Percentiles rank a stretch among this genome's conserved stretches.
Conservation (phyloP, 2,329 filamentous ascomycete genomes). For the Aspergillus alliaceus region DNA sequence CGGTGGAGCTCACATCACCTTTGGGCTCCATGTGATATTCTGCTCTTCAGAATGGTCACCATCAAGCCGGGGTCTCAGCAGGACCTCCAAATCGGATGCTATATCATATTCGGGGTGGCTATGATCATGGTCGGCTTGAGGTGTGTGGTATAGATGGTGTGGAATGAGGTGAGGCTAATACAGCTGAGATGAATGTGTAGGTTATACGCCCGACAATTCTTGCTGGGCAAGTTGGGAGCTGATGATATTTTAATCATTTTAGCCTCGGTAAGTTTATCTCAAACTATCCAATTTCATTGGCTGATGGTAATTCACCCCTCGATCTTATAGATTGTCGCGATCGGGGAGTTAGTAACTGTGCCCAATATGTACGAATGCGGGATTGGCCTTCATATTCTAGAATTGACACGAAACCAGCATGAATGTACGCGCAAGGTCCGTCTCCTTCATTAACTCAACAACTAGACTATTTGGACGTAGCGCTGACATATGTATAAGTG, state of each 20-base stretch:
- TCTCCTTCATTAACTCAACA: neutral
- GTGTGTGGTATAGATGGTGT: neutral
- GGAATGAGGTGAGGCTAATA: neutral
- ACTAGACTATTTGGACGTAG: neutral
- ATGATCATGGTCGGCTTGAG: neutral
- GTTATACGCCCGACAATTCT: neutral
- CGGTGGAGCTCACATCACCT: neutral
- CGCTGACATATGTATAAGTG: neutral
- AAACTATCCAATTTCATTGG: neutral
- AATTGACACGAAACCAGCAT: neutral
- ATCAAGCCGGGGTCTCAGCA: neutral
- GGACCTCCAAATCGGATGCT: neutral
- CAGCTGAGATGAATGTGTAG: neutral
- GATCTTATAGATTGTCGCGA: neutral
- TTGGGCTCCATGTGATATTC: neutral
- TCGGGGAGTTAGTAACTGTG: neutral
- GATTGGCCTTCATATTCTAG: neutral
- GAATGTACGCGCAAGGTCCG: neutral
- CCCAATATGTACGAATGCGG: neutral
- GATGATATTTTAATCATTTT: neutral
- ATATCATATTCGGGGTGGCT: neutral
- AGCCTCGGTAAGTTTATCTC: neutral
- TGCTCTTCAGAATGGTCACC: neutral
- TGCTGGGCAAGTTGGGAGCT: neutral
- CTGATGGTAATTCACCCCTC: neutral